Base-by-base conservation (phyloP, 495 filamentous ascomycete species). In the Penicillium cosmopolitanum region DNA sequence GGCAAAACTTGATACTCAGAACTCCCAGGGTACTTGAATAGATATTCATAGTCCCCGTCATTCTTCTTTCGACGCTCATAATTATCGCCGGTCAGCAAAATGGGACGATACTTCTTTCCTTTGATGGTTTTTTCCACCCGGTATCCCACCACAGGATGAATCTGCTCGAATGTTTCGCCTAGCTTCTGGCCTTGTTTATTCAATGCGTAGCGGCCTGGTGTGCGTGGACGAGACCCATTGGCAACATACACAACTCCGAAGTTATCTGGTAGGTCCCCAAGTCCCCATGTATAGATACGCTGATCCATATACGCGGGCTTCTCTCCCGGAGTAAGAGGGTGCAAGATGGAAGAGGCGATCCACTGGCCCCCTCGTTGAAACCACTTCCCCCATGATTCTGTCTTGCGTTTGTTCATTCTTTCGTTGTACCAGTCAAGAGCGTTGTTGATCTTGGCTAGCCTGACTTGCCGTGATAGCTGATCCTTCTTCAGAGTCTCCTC, bases 101-200 rank as follows among this genome's bases (percentile, higher is more conserved):
- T 58, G 4, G 56, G 56, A 10, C 40, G 50, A 38, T 58, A 53
- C 28, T 25, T 34, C 31, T 50, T 44, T 5, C 8, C n/a, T 21
- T 56, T 50, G 28, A 25, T 50, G 7, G 56, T 53, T 15, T 53
- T 53, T 47, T 58, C 52, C 1, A 57, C 54, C 42, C 60, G 28
- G 25, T 53, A 62, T 42, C 54, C 50, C 10, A 62, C 60, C 5
- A 62, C 60, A 10, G 60, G 60, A 35, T 62, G 60, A 18, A 62
- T 53, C 10, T 50, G 48, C 43, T 62, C 60, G 44, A 46, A 62
- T 1, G 60, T 62, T 21, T 62, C 60, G 18, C 60, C 60, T 1
- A 58, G 50, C 25, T 47, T 53, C 10, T 53, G 36, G 15, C 50
- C 50, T 10, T 53, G 42, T 12, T 58, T 53, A 44, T 46, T 50